phyloP scores from a whole-genome alignment of 768 basidiomycete genomes.

The Cyathus striatus region DNA sequence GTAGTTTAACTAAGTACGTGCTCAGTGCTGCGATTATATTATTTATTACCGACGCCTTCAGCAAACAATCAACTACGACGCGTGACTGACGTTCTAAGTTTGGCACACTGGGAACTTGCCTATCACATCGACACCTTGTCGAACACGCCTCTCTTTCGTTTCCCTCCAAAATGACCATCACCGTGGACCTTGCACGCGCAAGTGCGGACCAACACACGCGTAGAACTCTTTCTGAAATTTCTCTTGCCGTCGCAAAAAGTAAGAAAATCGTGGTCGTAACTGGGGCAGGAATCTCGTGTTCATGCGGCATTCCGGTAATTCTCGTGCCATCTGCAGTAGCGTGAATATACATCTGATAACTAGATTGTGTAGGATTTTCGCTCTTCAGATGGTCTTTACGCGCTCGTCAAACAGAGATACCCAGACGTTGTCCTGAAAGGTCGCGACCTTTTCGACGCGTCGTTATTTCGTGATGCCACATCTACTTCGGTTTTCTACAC shows the following conservation, averaged over 20 bases:
- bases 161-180: no score
- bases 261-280: not conserved
- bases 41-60: no score
- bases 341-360: constrained; percentile 7
- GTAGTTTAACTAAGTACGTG: not conserved
- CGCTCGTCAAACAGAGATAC: constrained; percentile 81
- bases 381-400: constrained; percentile 88
- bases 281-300: constrained; percentile 78
- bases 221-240: not conserved
- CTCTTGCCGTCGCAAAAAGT: not conserved
- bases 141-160: no score
- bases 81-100: no score
- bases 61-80: no score
- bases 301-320: constrained; percentile 92
- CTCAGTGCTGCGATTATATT: no score
- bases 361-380: constrained; percentile 87
- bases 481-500: constrained; percentile 91
- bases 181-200: not conserved
- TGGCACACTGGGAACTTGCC: no score
- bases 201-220: not conserved
- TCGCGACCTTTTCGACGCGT: constrained; percentile 92
- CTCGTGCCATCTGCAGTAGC: constrained; percentile 22
- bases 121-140: no score
- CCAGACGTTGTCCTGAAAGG: constrained; percentile 84
- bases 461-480: constrained; percentile 79